A percentile compares a stretch with the other conserved stretches of the same genome.
phyloP scores from a whole-genome alignment of 805 yeast genomes.

The Sugiyamaella marilandica region DNA sequence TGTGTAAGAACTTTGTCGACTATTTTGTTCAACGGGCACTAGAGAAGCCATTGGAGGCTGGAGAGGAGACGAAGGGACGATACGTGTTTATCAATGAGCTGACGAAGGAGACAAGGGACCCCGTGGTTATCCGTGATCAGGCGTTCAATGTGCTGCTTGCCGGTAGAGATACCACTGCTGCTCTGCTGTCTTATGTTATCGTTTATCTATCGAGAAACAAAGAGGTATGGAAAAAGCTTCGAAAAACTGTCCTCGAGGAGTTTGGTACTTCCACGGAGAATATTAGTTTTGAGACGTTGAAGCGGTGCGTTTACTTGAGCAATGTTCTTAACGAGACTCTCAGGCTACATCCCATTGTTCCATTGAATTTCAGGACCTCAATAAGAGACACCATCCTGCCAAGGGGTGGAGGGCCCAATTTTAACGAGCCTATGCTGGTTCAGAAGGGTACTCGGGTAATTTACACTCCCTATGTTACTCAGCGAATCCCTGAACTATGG shows the following conservation, averaged over 20 bases:
- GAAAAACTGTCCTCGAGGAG: constrained; percentile 36
- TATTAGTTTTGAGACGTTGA: constrained; percentile 43
- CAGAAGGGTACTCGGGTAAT: constrained; percentile 42
- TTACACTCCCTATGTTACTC: constrained; percentile 41
- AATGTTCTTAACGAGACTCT: constrained; percentile 46
- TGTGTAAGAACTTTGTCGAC: constrained; percentile 36
- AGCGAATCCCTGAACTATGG: constrained; percentile 38
- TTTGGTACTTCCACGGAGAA: constrained; percentile 30
- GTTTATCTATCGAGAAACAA: constrained; percentile 43
- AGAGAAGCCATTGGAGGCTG: constrained; percentile 11
- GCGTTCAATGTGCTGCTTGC: constrained; percentile 48
- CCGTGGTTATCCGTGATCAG: constrained; percentile 45
- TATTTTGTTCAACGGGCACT: constrained; percentile 40
- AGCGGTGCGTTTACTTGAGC: constrained; percentile 44
- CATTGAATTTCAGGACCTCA: constrained; percentile 45
- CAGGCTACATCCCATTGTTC: constrained; percentile 51
- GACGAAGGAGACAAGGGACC: constrained; percentile 47
- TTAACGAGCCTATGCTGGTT: constrained; percentile 37
- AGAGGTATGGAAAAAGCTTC: constrained; percentile 32
- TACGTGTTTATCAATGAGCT: constrained; percentile 47
- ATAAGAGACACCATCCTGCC: constrained; percentile 46
- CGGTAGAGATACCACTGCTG: constrained; percentile 56
- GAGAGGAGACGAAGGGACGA: constrained; percentile 34
- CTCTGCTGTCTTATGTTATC: constrained; percentile 42
- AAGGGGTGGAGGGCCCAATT: constrained; percentile 46